Percentiles rank a stretch among this genome's conserved stretches.
These are phyloP conservation scores for Phialophora chinensis DNA, from an alignment of 2,329 filamentous ascomycete genomes.

Conservation along the genomic window DNA sequence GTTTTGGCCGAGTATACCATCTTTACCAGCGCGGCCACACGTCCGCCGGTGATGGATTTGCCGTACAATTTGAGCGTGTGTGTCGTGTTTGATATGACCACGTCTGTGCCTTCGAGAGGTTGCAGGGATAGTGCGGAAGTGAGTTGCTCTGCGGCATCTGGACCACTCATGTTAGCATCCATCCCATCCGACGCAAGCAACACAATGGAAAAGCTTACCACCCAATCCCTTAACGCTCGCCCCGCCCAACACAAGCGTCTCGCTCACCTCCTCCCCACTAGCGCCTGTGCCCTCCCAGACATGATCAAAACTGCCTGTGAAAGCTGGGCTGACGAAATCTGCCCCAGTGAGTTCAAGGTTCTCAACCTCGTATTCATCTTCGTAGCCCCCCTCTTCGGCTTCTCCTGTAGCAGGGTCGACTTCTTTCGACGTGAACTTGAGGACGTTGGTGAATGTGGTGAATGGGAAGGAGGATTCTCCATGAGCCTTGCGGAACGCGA, in stretches of 20 bases:
- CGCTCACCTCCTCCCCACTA: slow-evolving; percentile 85
- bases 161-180: slow-evolving; percentile 33
- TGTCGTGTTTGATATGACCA: slow-evolving; percentile 84
- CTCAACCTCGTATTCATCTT: slow-evolving; percentile 96
- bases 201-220: slow-evolving; percentile 63
- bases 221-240: slow-evolving; percentile 79
- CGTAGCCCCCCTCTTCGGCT: slow-evolving; percentile 89
- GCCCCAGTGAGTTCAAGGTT: slow-evolving; percentile 89
- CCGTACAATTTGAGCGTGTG: slow-evolving; percentile 95
- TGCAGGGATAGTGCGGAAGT: slow-evolving; percentile 86
- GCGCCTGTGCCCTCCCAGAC: slow-evolving; percentile 93
- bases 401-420: slow-evolving; percentile 94
- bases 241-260: slow-evolving; percentile 85
- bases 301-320: slow-evolving; percentile 92
- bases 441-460: slow-evolving; percentile 83
- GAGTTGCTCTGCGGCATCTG: slow-evolving; percentile 91
- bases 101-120: slow-evolving; percentile 90
- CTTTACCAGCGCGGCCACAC: slow-evolving; percentile 82
- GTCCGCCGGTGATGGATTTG: slow-evolving; percentile 89
- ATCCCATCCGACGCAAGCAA: neutral
- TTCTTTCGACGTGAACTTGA: slow-evolving; percentile 98
- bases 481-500: slow-evolving; percentile 84
- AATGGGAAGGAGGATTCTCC: slow-evolving; percentile 77
- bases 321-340: slow-evolving; percentile 92
- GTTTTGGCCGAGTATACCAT: slow-evolving; percentile 95